These are phyloP conservation scores for Pyricularia sp. DNA, from an alignment of 2,329 filamentous ascomycete species.

Conservation along the genomic window DNA sequence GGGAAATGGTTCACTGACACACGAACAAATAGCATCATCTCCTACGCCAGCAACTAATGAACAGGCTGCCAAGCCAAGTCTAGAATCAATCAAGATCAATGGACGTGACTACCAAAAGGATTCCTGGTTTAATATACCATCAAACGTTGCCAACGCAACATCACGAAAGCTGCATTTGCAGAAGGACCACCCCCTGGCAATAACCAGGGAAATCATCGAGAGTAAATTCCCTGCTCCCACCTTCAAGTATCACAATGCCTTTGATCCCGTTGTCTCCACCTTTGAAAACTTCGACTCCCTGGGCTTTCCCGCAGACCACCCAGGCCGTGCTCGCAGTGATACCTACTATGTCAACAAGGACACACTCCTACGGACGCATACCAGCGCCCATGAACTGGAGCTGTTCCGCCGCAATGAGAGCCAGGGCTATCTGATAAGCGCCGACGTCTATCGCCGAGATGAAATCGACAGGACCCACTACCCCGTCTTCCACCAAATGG, in stretches of 20 bases:
- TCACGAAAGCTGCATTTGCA: conserved; percentile 80
- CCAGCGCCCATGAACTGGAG: conserved; percentile 84
- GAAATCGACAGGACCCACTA: conserved; percentile 93
- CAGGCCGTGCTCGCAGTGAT: conserved; percentile 77
- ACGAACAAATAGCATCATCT: not conserved
- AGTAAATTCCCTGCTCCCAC: conserved; percentile 67
- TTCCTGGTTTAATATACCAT: conserved; percentile 75
- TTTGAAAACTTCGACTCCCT: conserved; percentile 94
- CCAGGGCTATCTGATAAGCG: conserved; percentile 77
- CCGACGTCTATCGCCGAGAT: conserved; percentile 92
- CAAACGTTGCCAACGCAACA: conserved; percentile 65
- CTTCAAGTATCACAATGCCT: conserved; percentile 68
- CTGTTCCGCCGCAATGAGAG: conserved; percentile 64
- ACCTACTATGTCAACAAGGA: conserved; percentile 89
- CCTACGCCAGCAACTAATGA: not conserved
- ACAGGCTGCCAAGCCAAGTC: not conserved
- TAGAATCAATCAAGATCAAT: conserved; percentile 44
- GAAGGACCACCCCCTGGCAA: conserved; percentile 78
- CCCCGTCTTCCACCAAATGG: conserved; percentile 98
- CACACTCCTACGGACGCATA: conserved; percentile 86
- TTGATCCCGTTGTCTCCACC: conserved; percentile 77
- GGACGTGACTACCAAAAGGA: conserved; percentile 59
- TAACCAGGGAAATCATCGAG: conserved; percentile 88
- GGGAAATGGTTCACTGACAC: not conserved
- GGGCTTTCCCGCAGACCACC: conserved; percentile 80